phyloP scores from a whole-genome alignment of 2,329 filamentous ascomycete genomes.

The Chaetomium globosum region DNA sequence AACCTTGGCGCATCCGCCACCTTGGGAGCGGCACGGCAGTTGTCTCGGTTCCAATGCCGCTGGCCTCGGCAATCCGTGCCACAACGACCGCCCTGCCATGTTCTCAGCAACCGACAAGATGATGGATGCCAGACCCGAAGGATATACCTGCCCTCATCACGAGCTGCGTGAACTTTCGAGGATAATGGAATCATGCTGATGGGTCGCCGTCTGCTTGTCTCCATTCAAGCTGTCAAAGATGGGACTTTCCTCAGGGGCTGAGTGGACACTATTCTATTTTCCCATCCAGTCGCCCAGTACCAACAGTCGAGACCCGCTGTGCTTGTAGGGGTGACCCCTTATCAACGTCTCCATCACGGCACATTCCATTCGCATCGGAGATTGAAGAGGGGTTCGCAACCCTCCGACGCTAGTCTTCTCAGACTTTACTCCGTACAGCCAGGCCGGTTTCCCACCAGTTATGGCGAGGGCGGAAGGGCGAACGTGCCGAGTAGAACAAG shows the following conservation, averaged over 20 bases:
- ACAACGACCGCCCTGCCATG: background rate
- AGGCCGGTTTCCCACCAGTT: no score
- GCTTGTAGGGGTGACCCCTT: background rate
- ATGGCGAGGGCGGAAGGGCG: background rate
- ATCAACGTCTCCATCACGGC: background rate
- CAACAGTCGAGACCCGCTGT: background rate
- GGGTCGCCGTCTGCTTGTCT: background rate
- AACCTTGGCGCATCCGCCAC: slow-evolving; percentile 2
- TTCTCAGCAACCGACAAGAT: background rate
- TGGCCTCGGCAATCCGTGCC: background rate
- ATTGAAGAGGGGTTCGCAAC: background rate
- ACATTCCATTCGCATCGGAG: background rate
- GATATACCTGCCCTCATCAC: background rate
- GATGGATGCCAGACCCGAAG: background rate
- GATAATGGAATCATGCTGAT: background rate
- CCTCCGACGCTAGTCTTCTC: background rate
- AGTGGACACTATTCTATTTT: background rate
- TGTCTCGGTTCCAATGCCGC: slow-evolving; percentile 5
- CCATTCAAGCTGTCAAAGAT: background rate
- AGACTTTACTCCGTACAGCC: background rate
- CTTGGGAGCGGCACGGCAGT: slow-evolving; percentile 4
- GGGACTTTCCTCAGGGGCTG: background rate
- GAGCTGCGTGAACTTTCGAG: background rate
- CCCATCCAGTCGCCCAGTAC: background rate
- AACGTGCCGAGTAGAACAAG: background rate